Base-by-base conservation (phyloP, 352 stramenopile genomes). In the Albugo candida region DNA sequence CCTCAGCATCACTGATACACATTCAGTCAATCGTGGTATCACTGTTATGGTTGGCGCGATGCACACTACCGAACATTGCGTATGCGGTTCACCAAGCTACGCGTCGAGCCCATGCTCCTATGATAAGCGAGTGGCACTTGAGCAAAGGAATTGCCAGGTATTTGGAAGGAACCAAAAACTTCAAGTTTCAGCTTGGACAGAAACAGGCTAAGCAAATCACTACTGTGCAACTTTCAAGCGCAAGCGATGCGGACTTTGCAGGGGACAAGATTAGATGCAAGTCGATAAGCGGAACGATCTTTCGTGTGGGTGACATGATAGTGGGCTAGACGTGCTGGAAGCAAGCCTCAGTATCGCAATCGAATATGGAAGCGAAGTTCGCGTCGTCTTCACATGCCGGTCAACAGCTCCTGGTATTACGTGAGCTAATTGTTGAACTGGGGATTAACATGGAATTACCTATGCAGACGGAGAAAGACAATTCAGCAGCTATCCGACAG, bases 81-180 rank as follows among this genome's bases (percentile, higher is more conserved):
- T n/a, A n/a, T n/a, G n/a, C n/a, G 13, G 68, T 67, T 10, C 51
- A 67, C 17, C 12, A 24, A 13, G 56, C 47, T 16, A 58, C 56
- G 0, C 35, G 59, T 2, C 44, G 19, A 0, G 20, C 48, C 1
- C 61, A 66, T 35, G 39, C 42, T 13, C 56, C 51, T 0, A 49
- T 31, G 0, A 36, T 39, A 0, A 13, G 12, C 1, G 48, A 66
- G 21, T 60, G 37, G 45, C 39, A 36, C 2, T 17, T 58, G 2
- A 49, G 47, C 5, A 62, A 65, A 43, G 42, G 47, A 13, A 59
- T 67, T 13, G 13, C 21, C 0, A 39, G 53, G 1, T 67, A 65
- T n/a, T 17, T 63, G 17, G 54, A 53, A 21, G 54, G 51, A 0
- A 61, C 54, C 1, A 48, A 31, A n/a, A 17, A 48, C 0, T 14